These are phyloP conservation scores for Schizonepeta tenuifolia DNA, from an alignment of 257 asterid genomes.

Conservation along the genomic window DNA sequence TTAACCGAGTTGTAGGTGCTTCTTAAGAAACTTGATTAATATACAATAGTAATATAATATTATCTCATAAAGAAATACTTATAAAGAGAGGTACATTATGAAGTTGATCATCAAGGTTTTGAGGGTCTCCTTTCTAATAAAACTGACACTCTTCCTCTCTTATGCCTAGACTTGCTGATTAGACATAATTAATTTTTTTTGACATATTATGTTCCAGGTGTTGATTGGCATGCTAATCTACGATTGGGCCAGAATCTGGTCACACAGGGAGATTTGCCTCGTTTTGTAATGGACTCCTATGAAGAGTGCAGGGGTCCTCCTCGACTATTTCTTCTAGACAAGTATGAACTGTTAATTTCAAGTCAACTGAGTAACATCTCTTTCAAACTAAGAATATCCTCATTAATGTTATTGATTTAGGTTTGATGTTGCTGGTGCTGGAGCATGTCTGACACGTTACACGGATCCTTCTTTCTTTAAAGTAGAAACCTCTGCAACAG, in stretches of 20 bases:
- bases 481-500: slow-evolving; percentile 54
- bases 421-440: slow-evolving; percentile 99
- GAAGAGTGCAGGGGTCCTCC: slow-evolving; percentile 99
- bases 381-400: neutral
- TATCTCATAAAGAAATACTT: neutral
- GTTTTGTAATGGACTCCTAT: slow-evolving; percentile 92
- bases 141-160: neutral
- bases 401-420: slow-evolving; percentile 41
- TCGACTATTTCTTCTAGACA: slow-evolving; percentile 93
- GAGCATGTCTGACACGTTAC: slow-evolving; percentile 94
- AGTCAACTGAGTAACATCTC: slow-evolving; percentile 2
- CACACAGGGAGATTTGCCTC: slow-evolving; percentile 83
- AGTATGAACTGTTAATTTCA: slow-evolving; percentile 51
- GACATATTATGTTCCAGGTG: slow-evolving; percentile 55
- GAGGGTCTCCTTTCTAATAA: slow-evolving; percentile 1
- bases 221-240: slow-evolving; percentile 85
- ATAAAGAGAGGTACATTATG: neutral
- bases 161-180: slow-evolving; percentile 23
- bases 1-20: slow-evolving; percentile 11
- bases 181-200: slow-evolving; percentile 16
- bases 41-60: neutral
- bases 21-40: neutral
- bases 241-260: slow-evolving; percentile 66
- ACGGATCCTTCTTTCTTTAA: slow-evolving; percentile 93
- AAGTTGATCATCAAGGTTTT: slow-evolving; percentile 22